These are phyloP conservation scores for Cytospora schulzeri DNA, from an alignment of 2,329 filamentous ascomycete genomes.

Conservation along the genomic window DNA sequence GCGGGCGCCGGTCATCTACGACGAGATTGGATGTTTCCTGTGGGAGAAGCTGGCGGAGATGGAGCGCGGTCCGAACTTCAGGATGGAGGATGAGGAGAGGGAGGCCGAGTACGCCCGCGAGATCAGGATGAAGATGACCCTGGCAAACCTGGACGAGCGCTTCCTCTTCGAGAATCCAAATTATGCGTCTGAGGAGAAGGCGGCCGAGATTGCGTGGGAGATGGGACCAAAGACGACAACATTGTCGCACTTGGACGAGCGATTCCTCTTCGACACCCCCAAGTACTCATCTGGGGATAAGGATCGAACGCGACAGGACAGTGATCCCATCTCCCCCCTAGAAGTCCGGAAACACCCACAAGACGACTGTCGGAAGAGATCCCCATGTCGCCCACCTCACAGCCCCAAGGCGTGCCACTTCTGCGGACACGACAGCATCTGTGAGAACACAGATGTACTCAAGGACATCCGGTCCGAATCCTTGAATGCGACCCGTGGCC, in stretches of 20 bases:
- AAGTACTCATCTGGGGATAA: neutral
- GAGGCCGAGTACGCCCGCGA: constrained; percentile 10
- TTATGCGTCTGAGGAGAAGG: neutral
- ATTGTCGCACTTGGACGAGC: constrained; percentile 9
- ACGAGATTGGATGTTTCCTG: constrained; percentile 31
- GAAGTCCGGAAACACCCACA: neutral
- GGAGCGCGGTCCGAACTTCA: constrained; percentile 10
- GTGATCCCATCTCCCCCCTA: constrained; percentile 14
- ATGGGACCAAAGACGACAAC: neutral
- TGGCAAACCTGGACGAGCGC: constrained; percentile 15
- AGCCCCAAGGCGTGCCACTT: constrained; percentile 7
- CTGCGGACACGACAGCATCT: neutral
- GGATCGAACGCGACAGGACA: constrained; percentile 9
- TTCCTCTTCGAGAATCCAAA: constrained; percentile 6
- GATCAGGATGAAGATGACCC: neutral
- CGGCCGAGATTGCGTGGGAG: constrained; percentile 3
- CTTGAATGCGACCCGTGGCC: neutral
- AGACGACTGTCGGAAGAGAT: no score
- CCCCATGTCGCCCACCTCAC: neutral
- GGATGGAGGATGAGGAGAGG: constrained; percentile 6
- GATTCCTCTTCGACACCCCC: constrained; percentile 10
- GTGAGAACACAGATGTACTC: neutral
- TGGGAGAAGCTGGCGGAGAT: constrained; percentile 29
- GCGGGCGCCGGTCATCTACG: constrained; percentile 32
- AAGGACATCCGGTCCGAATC: constrained; percentile 3